Percentiles rank a stretch among this genome's conserved stretches.
Evolutionary conservation across 1,284 basidiomycete genomes (phyloP).

Genomic region (Golubevia sp.): DNA sequence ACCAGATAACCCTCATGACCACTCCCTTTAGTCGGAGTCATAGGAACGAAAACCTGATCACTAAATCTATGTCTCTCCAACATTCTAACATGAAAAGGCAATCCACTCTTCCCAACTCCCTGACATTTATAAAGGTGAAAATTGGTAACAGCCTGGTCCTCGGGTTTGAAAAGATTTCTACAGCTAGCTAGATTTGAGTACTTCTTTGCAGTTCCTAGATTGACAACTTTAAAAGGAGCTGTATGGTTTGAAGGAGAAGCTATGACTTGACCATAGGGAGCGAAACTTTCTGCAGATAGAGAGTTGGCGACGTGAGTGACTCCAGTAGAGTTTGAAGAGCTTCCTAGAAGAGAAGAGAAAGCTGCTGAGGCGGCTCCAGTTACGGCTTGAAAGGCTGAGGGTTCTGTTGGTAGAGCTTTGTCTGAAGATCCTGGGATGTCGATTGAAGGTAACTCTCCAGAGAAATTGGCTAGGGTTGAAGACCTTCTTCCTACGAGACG

Average conservation of each 20-base stretch:
- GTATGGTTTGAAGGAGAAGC: constrained; percentile 16
- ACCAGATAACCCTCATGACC: constrained; percentile 41
- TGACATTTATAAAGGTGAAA: constrained; percentile 48
- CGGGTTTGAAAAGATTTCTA: constrained; percentile 3
- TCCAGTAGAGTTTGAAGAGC: constrained; percentile 12
- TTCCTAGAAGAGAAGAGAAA: neutral
- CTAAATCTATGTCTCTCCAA: constrained; percentile 51
- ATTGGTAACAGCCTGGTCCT: constrained; percentile 24
- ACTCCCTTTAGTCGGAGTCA: constrained; percentile 12
- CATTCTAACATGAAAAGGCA: constrained; percentile 41
- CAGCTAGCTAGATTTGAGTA: constrained; percentile 22
- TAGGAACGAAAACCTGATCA: constrained; percentile 46
- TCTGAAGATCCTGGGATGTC: constrained; percentile 32
- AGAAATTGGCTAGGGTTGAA: constrained; percentile 20
- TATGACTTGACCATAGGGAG: constrained; percentile 42
- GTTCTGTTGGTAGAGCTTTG: constrained; percentile 21
- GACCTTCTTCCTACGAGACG: constrained; percentile 76
- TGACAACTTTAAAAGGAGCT: constrained; percentile 31
- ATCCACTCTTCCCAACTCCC: neutral
- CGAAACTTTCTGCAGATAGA: constrained; percentile 25
- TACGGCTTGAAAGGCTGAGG: constrained; percentile 17
- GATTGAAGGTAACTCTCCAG: constrained; percentile 16
- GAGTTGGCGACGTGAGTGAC: constrained; percentile 9
- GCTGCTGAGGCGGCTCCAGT: constrained; percentile 12
- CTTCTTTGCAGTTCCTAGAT: constrained; percentile 51